These are phyloP conservation scores for Coemansia sp. DNA, from an alignment of 192 early-diverging fungal species.

Conservation along the genomic window DNA sequence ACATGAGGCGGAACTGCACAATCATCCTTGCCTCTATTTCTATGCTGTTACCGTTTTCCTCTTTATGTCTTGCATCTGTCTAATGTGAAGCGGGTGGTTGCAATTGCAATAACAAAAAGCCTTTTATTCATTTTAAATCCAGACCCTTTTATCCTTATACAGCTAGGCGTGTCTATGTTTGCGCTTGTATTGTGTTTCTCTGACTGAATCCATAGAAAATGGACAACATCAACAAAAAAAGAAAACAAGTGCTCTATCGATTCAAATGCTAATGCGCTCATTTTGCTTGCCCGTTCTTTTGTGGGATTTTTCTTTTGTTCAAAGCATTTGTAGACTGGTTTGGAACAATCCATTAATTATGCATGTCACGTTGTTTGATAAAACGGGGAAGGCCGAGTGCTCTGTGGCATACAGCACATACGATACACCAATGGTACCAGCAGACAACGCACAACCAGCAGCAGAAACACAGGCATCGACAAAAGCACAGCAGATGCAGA, in stretches of 20 bases:
- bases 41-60: neutral
- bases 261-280: neutral
- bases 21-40: neutral
- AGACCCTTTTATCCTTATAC: neutral
- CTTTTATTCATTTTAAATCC: neutral
- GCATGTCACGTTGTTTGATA: constrained; percentile 35
- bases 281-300: neutral
- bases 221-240: neutral
- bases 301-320: neutral
- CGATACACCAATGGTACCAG: neutral
- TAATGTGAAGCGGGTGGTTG: neutral
- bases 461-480: neutral
- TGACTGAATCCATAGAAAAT: neutral
- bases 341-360: constrained; percentile 28
- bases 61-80: neutral
- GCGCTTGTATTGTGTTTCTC: neutral
- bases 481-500: neutral
- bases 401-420: constrained; percentile 2
- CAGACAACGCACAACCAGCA: neutral
- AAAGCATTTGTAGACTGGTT: constrained; percentile 18
- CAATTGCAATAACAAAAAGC: neutral
- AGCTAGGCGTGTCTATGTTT: neutral
- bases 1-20: no score
- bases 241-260: neutral
- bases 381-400: constrained; percentile 20